Evolutionary conservation across 2,329 filamentous ascomycete genomes (phyloP), one percentile per base, ranked within the genome.

Genomic region (Botrytis cinerea): DNA sequence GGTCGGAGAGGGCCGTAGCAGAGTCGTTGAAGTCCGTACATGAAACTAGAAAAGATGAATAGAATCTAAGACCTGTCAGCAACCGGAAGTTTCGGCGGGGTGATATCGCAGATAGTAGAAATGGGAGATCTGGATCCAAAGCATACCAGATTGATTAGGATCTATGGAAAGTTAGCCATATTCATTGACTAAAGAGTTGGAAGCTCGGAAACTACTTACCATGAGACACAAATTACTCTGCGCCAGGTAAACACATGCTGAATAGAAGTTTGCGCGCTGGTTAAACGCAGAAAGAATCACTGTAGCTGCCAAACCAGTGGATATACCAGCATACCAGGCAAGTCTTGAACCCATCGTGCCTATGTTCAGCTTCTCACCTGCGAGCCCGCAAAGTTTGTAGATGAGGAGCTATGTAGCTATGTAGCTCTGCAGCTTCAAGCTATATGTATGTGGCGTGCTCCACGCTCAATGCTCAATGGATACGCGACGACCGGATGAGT

Each of bases 261-360:
- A 97, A 85, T 99, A 99, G 87, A 98, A 99, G 84, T 99, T 99
- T 76, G 96, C 92, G 77, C 96, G 90, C 84, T 98, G 93, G 81
- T 96, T 92, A 83, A 98, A 95, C 75, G 96, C 95, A 81, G 95
- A 96, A 74, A 97, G 84, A 75, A 98, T 87, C 74, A 97, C 94
- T 79, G 90, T 89, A 77, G 90, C 92, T 79, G 95, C 95, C 81
- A 97, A 90, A 83, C 91, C 91, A 82, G 92, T 91, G 72, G 95
- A 98, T 83, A 87, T 86, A 82, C 85, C 85, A 78, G 85, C 82
- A 79, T 88, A 87, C 75, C 83, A 82, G 83, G 85, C 84, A 85
- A 87, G 75, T 48, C 78, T 75, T 28, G 71, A 72, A 60, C 78
- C 78, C 78, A 80, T 79, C 60, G 48, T 45, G 61, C 63, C 35